These are phyloP conservation scores for Fusarium tjaetaba DNA, from an alignment of 2,329 filamentous ascomycete genomes.

Conservation along the genomic window DNA sequence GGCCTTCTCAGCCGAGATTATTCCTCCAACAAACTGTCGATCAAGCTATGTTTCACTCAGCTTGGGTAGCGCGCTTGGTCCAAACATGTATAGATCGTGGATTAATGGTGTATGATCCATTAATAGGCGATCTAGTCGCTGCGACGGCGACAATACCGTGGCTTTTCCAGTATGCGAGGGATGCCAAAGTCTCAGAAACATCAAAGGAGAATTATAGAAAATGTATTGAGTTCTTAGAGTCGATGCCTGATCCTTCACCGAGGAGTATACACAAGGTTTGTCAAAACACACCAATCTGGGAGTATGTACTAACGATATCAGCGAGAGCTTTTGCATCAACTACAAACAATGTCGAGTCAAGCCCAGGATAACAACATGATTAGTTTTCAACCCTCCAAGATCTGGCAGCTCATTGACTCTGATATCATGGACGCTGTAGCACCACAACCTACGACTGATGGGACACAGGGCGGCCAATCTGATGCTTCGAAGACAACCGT, in stretches of 20 bases:
- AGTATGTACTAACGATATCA: neutral
- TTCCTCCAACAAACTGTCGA: slow-evolving; percentile 38
- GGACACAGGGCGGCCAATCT: neutral
- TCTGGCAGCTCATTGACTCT: slow-evolving; percentile 29
- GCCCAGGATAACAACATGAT: slow-evolving; percentile 32
- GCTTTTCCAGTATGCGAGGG: slow-evolving; percentile 39
- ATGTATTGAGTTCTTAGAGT: slow-evolving; percentile 26
- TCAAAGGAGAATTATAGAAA: slow-evolving; percentile 33
- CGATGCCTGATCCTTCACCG: slow-evolving; percentile 27
- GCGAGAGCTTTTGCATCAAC: slow-evolving; percentile 20
- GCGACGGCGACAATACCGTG: slow-evolving; percentile 37
- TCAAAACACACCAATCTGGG: rapidly evolving
- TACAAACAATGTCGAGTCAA: slow-evolving; percentile 35
- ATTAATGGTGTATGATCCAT: slow-evolving; percentile 29
- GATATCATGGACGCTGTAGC: slow-evolving; percentile 31
- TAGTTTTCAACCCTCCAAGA: slow-evolving; percentile 30
- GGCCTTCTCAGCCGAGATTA: slow-evolving; percentile 21
- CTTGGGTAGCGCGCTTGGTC: slow-evolving; percentile 32
- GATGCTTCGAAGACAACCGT: slow-evolving; percentile 20
- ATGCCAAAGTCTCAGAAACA: slow-evolving; percentile 17
- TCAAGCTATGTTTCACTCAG: slow-evolving; percentile 39
- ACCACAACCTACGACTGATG: slow-evolving; percentile 8
- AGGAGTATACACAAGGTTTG: slow-evolving; percentile 22
- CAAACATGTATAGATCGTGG: slow-evolving; percentile 36
- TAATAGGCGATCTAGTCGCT: slow-evolving; percentile 37